Evolutionary conservation across 2,329 filamentous ascomycete species (phyloP), one percentile per base, ranked within the genome.

Genomic region (Scorias spongiosa): DNA sequence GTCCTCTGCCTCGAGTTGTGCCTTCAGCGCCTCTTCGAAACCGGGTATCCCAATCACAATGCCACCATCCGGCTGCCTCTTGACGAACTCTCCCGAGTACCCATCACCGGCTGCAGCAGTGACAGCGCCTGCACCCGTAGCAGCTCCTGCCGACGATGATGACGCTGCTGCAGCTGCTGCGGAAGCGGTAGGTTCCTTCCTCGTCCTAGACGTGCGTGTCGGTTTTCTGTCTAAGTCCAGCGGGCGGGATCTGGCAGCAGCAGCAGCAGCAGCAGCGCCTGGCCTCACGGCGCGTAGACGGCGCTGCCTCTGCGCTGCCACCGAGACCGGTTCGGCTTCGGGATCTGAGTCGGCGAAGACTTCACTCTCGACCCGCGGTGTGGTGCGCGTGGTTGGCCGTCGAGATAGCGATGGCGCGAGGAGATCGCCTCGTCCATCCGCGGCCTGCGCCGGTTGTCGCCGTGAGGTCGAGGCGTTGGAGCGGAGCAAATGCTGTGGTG

Each of bases 271-370:
- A n/a, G n/a, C n/a, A n/a, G n/a, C n/a, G 10, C 37, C 17, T 11
- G 38, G 5, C 18, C 38, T 40, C 38, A 28, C 38, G 11, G 4
- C 7, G 5, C 17, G 11, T 39, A 50, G 40, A 26, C 20, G 20
- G 20, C 48, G 49, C 14, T 48, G 44, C 29, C 45, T 17, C 17
- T 44, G 46, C 29, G 42, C 44, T 37, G 48, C 44, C 28, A 36
- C 46, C 26, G 45, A 47, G n/a, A 34, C 34, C 12, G 41, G 39
- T 10, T 39, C 43, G 17, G 50, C 45, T 15, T 54, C 52, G 7
- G 50, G 51, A 18, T 52, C 51, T 12, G 53, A 49, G 39, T 57
- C 56, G 17, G 51, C 53, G 12, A 56, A 50, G 3, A 58, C 50
- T n/a, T 52, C 54, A 29, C 54, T 54, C 14, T 50, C 51, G 12